Conservation (phyloP, 768 basidiomycete genomes). For the Tylopilus sp. region DNA sequence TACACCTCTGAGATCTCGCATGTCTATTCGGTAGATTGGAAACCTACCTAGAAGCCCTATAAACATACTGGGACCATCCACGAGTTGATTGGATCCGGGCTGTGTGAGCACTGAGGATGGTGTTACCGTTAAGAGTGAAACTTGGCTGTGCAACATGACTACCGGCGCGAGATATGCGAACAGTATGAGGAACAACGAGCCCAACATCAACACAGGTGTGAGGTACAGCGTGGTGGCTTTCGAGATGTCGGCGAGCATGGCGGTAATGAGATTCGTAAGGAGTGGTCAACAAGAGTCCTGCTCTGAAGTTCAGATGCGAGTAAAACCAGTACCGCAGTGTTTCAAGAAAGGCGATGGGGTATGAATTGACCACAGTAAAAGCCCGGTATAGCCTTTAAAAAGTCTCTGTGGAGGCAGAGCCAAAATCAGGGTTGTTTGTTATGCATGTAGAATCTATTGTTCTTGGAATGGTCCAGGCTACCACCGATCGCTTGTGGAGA, state of each 20-base stretch:
- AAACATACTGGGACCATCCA: slow-evolving; percentile 69
- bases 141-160: slow-evolving; percentile 54
- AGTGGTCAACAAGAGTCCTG: slow-evolving; percentile 17
- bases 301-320: slow-evolving; percentile 18
- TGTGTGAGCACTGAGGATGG: slow-evolving; percentile 48
- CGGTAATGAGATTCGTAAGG: background rate
- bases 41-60: slow-evolving; percentile 64
- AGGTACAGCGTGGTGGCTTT: slow-evolving; percentile 67
- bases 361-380: background rate
- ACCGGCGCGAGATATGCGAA: slow-evolving; percentile 69
- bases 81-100: slow-evolving; percentile 25
- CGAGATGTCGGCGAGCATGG: slow-evolving; percentile 69
- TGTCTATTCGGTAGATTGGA: background rate
- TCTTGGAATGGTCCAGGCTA: slow-evolving; percentile 4
- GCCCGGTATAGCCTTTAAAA: slow-evolving; percentile 15
- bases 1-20: background rate
- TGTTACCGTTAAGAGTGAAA: slow-evolving; percentile 61
- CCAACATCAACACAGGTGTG: slow-evolving; percentile 61
- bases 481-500: background rate
- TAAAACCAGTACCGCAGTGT: slow-evolving; percentile 22
- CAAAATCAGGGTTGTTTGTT: slow-evolving; percentile 12
- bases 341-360: background rate
- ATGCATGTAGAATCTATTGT: slow-evolving; percentile 12
- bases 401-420: background rate
- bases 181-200: slow-evolving; percentile 61